phyloP scores from a whole-genome alignment of 2,329 filamentous ascomycete genomes.

The Balansia obtecta region DNA sequence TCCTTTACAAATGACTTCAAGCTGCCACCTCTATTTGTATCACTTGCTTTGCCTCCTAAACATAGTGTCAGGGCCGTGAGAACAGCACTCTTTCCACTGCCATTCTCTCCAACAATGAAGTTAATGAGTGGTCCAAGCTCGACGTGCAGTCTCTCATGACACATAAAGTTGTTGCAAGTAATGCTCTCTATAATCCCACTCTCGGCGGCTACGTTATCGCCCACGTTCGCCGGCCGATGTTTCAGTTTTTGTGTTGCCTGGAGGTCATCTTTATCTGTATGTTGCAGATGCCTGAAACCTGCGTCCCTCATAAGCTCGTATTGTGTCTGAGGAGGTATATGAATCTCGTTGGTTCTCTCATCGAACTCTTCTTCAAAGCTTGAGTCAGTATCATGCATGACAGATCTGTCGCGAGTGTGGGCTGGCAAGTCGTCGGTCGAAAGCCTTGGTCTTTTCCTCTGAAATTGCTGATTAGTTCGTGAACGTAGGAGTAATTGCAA shows the following conservation, averaged over 20 bases:
- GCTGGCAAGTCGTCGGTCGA: constrained; percentile 1
- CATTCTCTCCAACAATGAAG: constrained; percentile 95
- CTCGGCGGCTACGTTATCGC: constrained; percentile 64
- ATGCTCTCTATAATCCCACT: constrained; percentile 83
- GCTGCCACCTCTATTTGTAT: constrained; percentile 83
- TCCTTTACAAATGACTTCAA: constrained; percentile 87
- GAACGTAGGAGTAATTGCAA: neutral
- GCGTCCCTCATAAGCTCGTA: constrained; percentile 50
- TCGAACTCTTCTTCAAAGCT: constrained; percentile 3
- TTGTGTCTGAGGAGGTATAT: constrained; percentile 37
- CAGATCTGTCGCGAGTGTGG: neutral
- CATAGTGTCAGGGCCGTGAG: constrained; percentile 88
- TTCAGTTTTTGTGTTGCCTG: constrained; percentile 53
- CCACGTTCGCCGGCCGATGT: constrained; percentile 33
- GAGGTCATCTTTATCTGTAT: constrained; percentile 47
- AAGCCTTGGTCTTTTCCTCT: constrained; percentile 12
- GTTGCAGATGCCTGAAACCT: constrained; percentile 43
- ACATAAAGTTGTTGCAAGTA: constrained; percentile 92
- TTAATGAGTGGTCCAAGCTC: constrained; percentile 90
- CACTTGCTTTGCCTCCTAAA: constrained; percentile 84
- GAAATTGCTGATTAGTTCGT: constrained; percentile 1
- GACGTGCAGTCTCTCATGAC: constrained; percentile 70
- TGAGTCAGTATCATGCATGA: neutral
- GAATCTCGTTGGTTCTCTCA: neutral
- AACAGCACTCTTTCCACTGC: constrained; percentile 93